Base-by-base conservation (phyloP, 768 basidiomycete species). In the Leccinum incarnatum region DNA sequence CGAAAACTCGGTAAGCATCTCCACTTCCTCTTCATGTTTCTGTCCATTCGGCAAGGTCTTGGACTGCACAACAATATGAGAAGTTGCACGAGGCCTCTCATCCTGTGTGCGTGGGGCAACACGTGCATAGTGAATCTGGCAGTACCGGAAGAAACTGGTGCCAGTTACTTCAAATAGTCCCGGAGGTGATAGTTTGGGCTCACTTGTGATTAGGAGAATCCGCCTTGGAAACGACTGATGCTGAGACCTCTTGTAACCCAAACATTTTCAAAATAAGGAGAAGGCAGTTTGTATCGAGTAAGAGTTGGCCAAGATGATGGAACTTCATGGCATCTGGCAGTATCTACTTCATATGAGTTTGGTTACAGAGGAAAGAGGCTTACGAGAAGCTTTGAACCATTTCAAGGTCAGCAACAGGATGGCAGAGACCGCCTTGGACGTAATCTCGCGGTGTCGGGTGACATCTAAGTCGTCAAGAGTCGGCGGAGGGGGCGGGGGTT, bases 301-400 rank as follows among this genome's bases (percentile, higher is more conserved):
- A 78, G 34, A 93, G 84, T 72, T 96, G 95, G n/a, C 94, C 94
- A 23, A 99, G 81, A 72, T 98, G 94, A 73, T 99, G 95, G 70
- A 97, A 98, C 71, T 99, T 98, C 91, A 99, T 95, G 19, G 89
- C 86, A 75, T 98, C 96, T 98, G 64, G 15, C 27, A 54, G 42
- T n/a, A 56, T 40, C 37, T 53, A 27, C 23, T 42, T 48, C 54
- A 30, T 61, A 21, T 32, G 1, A 47, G 52, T 17, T 19, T 29
- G 7, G 8, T 17, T 49, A 27, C 49, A 56, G 23, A 27, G 47
- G 21, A 17, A 42, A 52, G 51, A 50, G 10, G 81, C 94, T 72
- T 65, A 98, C 96, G 97, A 53, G 96, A 98, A 23, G 91, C 91
- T 75, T 98, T 98, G 80, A 98, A 96, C 97, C 97, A 99, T 72